A percentile compares a stretch with the other conserved stretches of the same genome.
phyloP scores from a whole-genome alignment of 129 eudicot genomes.

The Centrapalus pauciflorus region DNA sequence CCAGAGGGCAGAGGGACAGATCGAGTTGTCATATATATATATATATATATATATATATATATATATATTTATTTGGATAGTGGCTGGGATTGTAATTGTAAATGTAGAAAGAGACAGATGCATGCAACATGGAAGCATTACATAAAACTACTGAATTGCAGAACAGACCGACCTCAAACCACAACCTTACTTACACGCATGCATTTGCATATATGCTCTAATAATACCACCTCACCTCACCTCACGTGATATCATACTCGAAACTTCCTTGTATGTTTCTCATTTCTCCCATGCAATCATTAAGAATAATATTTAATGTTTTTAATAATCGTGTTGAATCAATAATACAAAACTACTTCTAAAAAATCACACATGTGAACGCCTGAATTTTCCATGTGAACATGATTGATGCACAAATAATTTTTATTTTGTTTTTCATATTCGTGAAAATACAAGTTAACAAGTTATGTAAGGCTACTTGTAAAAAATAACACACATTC shows the following conservation, averaged over 20 bases:
- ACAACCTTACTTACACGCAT: constrained; percentile 17
- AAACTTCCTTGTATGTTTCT: not conserved
- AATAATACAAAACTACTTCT: too few relatives aligned
- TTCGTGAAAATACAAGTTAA: too few relatives aligned
- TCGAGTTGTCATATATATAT: not conserved
- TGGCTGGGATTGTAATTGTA: constrained; percentile 12
- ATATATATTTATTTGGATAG: not conserved
- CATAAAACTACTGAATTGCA: too few relatives aligned
- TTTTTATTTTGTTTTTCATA: too few relatives aligned
- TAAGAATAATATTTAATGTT: too few relatives aligned
- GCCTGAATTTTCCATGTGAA: too few relatives aligned
- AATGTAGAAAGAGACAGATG: constrained; percentile 19
- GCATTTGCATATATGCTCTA: constrained; percentile 28
- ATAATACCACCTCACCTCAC: not conserved
- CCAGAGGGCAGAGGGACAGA: not conserved
- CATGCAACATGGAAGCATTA: constrained; percentile 1
- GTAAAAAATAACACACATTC: too few relatives aligned
- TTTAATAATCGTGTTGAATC: too few relatives aligned
- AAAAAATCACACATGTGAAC: too few relatives aligned
- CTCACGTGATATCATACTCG: constrained; percentile 16
- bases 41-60: too few relatives aligned
- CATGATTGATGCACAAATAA: too few relatives aligned
- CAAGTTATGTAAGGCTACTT: too few relatives aligned
- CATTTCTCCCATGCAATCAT: not conserved
- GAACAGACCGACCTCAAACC: constrained; percentile 17